phyloP scores from a whole-genome alignment of 257 asterid species.

The Primulina huaijiensis region DNA sequence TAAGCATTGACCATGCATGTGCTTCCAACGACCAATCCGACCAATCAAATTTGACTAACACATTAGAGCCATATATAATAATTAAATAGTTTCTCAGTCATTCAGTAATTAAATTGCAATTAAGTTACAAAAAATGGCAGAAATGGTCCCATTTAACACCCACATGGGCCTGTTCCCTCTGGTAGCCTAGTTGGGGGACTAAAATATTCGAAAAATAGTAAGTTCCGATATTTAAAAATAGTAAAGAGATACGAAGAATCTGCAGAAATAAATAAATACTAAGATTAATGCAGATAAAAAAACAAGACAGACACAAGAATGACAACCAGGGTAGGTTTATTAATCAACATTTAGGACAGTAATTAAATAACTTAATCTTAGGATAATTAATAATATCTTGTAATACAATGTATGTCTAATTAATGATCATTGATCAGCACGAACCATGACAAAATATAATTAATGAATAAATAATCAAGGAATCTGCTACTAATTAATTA shows the following conservation, averaged over 20 bases:
- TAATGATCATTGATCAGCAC: too few species aligned
- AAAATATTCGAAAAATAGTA: conserved; percentile 4
- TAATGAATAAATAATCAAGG: too few species aligned
- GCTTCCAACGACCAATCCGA: conserved; percentile 15
- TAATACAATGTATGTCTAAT: too few species aligned
- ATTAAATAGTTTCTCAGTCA: background rate
- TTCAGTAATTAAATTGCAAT: background rate
- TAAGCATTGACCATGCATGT: conserved; percentile 15
- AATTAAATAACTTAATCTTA: too few species aligned
- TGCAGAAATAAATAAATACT: background rate
- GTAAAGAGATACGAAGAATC: background rate
- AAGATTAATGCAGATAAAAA: background rate
- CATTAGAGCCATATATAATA: background rate
- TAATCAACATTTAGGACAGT: background rate
- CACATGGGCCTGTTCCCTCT: conserved; percentile 18
- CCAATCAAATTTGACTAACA: conserved; percentile 1
- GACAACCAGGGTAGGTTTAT: background rate
- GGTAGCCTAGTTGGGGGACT: conserved; percentile 6
- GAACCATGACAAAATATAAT: too few species aligned
- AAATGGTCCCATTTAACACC: conserved; percentile 9
- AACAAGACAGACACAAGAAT: background rate
- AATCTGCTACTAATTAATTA: too few species aligned
- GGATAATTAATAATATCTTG: too few species aligned
- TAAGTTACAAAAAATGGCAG: background rate
- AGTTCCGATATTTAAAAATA: too few species aligned